Conservation (phyloP, 192 early-diverging fungal species). For the Endogone sp. region DNA sequence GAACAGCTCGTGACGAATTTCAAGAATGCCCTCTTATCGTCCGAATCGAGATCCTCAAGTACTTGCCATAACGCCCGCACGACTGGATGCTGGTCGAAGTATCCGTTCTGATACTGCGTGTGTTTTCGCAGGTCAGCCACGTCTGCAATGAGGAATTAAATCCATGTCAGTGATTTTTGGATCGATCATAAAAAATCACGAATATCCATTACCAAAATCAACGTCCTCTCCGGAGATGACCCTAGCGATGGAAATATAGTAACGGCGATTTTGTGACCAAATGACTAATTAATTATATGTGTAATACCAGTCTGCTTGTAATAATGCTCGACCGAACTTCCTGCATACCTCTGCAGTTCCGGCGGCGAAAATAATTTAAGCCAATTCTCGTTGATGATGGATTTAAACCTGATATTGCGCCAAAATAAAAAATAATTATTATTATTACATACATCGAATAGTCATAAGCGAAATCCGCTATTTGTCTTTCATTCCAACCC, state of each 20-base stretch:
- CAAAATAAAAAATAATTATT: not conserved
- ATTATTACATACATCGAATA: constrained; percentile 25
- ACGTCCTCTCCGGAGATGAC: constrained; percentile 59
- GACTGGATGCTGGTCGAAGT: constrained; percentile 66
- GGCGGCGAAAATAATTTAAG: constrained; percentile 82
- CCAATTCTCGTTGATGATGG: constrained; percentile 75
- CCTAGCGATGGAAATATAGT: constrained; percentile 10
- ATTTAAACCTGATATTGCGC: constrained; percentile 30
- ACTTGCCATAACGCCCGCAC: constrained; percentile 68
- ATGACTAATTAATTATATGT: too few relatives aligned
- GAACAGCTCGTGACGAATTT: constrained; percentile 78
- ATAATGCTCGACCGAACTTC: too few relatives aligned
- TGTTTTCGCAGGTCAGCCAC: constrained; percentile 56
- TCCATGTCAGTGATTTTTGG: constrained; percentile 16
- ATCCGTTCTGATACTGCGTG: constrained; percentile 66
- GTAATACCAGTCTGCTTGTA: too few relatives aligned
- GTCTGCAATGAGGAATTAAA: constrained; percentile 38
- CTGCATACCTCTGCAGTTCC: constrained; percentile 71
- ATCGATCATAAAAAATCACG: too few relatives aligned
- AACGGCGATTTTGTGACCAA: too few relatives aligned
- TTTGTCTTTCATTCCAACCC: constrained; percentile 32
- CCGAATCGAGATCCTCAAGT: constrained; percentile 51
- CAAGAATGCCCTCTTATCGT: constrained; percentile 61
- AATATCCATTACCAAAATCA: constrained; percentile 62
- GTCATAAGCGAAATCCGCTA: constrained; percentile 37